phyloP scores from a whole-genome alignment of 2,329 filamentous ascomycete species.

The Colletotrichum somersetense region DNA sequence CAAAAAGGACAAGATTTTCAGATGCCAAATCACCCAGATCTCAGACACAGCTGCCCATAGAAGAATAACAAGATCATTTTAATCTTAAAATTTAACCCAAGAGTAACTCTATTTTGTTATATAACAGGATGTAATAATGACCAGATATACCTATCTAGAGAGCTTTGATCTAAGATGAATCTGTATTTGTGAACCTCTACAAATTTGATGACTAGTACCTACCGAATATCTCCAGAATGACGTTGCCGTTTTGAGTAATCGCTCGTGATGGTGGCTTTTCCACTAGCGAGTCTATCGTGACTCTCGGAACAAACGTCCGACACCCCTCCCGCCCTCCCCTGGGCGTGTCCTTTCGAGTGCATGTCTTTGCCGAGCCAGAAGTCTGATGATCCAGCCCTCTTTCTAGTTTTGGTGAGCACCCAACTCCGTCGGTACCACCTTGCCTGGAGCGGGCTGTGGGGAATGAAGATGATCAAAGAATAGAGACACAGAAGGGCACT shows the following conservation, averaged over 20 bases:
- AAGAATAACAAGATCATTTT: too few relatives aligned
- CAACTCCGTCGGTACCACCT: slow-evolving; percentile 11
- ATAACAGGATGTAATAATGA: too few relatives aligned
- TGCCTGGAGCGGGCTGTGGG: neutral
- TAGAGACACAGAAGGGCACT: neutral
- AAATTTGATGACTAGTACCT: neutral
- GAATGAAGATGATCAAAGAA: neutral
- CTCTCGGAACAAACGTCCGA: neutral
- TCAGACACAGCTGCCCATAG: too few relatives aligned
- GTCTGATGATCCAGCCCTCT: neutral
- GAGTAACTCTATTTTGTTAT: too few relatives aligned
- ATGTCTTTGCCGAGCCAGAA: neutral
- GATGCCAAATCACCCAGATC: too few relatives aligned
- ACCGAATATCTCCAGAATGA: neutral
- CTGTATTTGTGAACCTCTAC: neutral
- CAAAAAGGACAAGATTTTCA: too few relatives aligned
- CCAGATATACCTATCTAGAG: too few relatives aligned
- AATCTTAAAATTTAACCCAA: too few relatives aligned
- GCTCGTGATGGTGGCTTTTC: neutral
- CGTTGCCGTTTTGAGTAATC: neutral
- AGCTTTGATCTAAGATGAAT: too few relatives aligned
- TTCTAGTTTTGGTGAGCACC: neutral
- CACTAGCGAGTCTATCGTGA: neutral
- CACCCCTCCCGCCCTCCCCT: neutral
- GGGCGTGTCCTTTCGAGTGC: neutral